These are phyloP conservation scores for Penicillium coprophilum DNA, from an alignment of 495 filamentous ascomycete species.

Conservation along the genomic window DNA sequence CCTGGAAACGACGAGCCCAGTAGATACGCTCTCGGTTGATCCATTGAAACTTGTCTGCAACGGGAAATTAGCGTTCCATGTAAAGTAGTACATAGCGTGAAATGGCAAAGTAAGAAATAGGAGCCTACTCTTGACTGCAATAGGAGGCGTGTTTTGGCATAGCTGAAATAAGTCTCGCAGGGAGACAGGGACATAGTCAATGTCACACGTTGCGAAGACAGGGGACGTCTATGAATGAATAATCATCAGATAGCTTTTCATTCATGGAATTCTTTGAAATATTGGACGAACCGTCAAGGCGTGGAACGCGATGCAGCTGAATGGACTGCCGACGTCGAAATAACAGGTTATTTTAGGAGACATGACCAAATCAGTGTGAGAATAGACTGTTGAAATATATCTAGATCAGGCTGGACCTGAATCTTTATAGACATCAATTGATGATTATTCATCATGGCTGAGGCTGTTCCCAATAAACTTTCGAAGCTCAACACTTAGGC, in stretches of 20 bases:
- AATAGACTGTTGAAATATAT: not conserved
- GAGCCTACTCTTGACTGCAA: conserved; percentile 21
- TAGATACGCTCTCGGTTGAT: conserved; percentile 22
- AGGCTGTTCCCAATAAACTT: not conserved
- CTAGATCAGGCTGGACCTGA: not conserved
- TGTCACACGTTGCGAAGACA: conserved; percentile 19
- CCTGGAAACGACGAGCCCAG: conserved; percentile 21
- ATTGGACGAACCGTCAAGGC: conserved; percentile 12
- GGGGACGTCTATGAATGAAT: conserved; percentile 15
- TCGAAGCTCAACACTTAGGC: not conserved
- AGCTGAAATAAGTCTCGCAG: conserved; percentile 17
- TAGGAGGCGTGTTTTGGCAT: conserved; percentile 21
- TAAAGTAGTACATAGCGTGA: not conserved
- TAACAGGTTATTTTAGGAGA: conserved; percentile 19
- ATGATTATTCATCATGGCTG: conserved; percentile 17
- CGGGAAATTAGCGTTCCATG: not conserved
- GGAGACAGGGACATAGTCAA: conserved; percentile 20
- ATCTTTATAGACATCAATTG: not conserved
- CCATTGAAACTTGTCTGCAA: conserved; percentile 23
- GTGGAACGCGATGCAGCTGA: conserved; percentile 26
- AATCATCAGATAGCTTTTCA: not conserved
- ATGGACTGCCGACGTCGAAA: conserved; percentile 28
- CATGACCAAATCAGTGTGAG: conserved; percentile 3
- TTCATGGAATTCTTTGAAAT: not conserved
- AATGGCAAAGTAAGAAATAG: not conserved